phyloP scores from a whole-genome alignment of 2,329 filamentous ascomycete genomes.

The Fusarium musae region DNA sequence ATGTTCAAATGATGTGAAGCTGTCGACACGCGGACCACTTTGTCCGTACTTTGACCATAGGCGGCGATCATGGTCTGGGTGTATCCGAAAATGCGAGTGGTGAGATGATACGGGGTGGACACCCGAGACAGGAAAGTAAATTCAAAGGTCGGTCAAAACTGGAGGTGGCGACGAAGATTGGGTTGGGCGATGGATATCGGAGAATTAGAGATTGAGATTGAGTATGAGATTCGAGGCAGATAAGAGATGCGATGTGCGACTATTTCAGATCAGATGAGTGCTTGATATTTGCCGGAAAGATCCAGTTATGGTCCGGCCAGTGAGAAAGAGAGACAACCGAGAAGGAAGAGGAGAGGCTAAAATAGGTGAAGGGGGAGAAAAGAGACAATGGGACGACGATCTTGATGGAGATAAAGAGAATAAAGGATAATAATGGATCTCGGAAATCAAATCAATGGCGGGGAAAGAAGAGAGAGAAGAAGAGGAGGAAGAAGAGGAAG shows the following conservation, averaged over 20 bases:
- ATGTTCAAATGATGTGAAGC: slow-evolving; percentile 24
- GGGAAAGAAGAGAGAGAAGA: not conserved
- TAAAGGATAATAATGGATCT: not conserved
- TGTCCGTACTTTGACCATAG: slow-evolving; percentile 22
- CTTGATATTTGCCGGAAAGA: slow-evolving; percentile 35
- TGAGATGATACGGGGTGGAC: not conserved
- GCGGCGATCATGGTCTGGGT: slow-evolving; percentile 19
- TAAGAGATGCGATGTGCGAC: slow-evolving; percentile 11
- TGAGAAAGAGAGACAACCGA: slow-evolving; percentile 27
- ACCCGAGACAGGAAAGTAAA: not conserved
- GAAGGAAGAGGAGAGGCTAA: slow-evolving; percentile 22
- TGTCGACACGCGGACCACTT: slow-evolving; percentile 19
- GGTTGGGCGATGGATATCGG: slow-evolving; percentile 3
- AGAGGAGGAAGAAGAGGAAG: not conserved
- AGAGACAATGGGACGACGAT: not conserved
- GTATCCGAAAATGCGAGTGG: not conserved
- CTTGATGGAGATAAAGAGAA: slow-evolving; percentile 1
- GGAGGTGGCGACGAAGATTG: not conserved
- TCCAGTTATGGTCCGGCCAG: slow-evolving; percentile 29
- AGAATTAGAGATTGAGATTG: slow-evolving; percentile 2
- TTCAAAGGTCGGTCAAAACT: not conserved
- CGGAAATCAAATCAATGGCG: not conserved
- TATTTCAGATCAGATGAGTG: slow-evolving; percentile 36
- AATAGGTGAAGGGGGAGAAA: slow-evolving; percentile 6
- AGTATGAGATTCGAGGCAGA: slow-evolving; percentile 15